Percentiles rank a stretch among this genome's conserved stretches.
Evolutionary conservation across 352 stramenopile genomes (phyloP).

Genomic region (Phytophthora fragariaefolia): DNA sequence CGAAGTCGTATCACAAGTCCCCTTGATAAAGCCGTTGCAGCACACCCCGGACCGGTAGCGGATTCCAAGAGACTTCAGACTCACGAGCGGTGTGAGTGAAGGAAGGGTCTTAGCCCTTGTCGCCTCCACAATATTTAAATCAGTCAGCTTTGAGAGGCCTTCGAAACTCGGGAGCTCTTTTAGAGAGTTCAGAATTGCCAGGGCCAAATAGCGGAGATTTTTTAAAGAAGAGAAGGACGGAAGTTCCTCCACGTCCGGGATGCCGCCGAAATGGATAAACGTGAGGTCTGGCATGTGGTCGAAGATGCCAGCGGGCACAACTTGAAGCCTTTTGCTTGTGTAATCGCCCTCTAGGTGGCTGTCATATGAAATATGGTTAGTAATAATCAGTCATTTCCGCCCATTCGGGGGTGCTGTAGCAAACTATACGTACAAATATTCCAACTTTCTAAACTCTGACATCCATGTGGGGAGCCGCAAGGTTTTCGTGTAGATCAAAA

Average conservation of each 20-base stretch:
- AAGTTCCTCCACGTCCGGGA: conserved; percentile 38
- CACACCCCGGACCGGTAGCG: conserved; percentile 36
- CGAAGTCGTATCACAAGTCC: conserved; percentile 27
- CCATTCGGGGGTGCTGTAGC: too few relatives aligned
- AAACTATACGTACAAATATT: conserved; percentile 41
- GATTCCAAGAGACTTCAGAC: conserved; percentile 29
- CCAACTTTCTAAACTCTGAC: conserved; percentile 33
- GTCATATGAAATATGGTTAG: too few relatives aligned
- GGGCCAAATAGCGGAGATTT: conserved; percentile 47
- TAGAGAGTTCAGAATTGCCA: conserved; percentile 35
- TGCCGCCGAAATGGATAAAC: conserved; percentile 50
- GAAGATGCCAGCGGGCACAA: conserved; percentile 41
- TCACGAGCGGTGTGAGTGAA: conserved; percentile 24
- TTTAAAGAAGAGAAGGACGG: conserved; percentile 41
- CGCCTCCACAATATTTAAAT: conserved; percentile 39
- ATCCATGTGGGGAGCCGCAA: conserved; percentile 31
- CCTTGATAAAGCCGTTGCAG: conserved; percentile 44
- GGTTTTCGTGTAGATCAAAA: conserved; percentile 47
- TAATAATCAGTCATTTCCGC: too few relatives aligned
- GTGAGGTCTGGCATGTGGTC: conserved; percentile 42
- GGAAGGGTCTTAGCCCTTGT: conserved; percentile 28
- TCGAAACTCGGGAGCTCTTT: conserved; percentile 39
- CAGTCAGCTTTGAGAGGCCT: conserved; percentile 20
- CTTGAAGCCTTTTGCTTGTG: conserved; percentile 34
- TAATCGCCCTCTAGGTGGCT: conserved; percentile 48